A percentile compares a stretch with the other conserved stretches of the same genome.
Conservation (phyloP, 139 green algal genomes). For the Chlamydomonas incerta region DNA sequence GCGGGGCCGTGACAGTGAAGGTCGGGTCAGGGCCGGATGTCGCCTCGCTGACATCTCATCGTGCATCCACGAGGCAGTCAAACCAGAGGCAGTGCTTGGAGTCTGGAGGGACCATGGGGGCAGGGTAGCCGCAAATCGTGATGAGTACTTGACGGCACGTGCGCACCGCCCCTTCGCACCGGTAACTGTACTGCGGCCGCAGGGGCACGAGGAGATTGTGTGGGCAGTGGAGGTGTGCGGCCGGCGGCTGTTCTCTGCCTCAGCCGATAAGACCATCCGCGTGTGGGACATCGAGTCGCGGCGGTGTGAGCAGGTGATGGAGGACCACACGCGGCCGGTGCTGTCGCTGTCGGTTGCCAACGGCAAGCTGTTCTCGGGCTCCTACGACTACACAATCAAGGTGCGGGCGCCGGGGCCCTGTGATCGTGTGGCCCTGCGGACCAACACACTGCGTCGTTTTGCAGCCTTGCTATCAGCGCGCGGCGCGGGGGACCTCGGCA, state of each 20-base stretch:
- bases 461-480: neutral
- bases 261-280: slow-evolving; percentile 93
- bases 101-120: no score
- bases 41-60: no score
- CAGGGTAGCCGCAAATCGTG: no score
- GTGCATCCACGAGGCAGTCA: no score
- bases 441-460: neutral
- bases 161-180: no score
- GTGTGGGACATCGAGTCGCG: slow-evolving; percentile 87
- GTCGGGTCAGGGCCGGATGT: no score
- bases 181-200: no score
- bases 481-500: no score
- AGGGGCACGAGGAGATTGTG: slow-evolving; percentile 96
- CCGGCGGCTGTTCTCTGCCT: slow-evolving; percentile 84
- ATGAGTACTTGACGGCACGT: no score
- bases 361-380: slow-evolving; percentile 86
- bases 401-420: slow-evolving; percentile 27
- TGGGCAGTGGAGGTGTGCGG: slow-evolving; percentile 91
- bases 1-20: neutral
- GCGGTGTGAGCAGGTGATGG: slow-evolving; percentile 83
- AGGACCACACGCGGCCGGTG: slow-evolving; percentile 92
- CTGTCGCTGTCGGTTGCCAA: slow-evolving; percentile 88
- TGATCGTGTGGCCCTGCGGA: no score
- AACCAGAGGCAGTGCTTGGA: no score
- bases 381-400: slow-evolving; percentile 95